Percentiles rank a stretch among this genome's conserved stretches.
phyloP scores from a whole-genome alignment of 805 yeast species.

The Torulaspora indica region DNA sequence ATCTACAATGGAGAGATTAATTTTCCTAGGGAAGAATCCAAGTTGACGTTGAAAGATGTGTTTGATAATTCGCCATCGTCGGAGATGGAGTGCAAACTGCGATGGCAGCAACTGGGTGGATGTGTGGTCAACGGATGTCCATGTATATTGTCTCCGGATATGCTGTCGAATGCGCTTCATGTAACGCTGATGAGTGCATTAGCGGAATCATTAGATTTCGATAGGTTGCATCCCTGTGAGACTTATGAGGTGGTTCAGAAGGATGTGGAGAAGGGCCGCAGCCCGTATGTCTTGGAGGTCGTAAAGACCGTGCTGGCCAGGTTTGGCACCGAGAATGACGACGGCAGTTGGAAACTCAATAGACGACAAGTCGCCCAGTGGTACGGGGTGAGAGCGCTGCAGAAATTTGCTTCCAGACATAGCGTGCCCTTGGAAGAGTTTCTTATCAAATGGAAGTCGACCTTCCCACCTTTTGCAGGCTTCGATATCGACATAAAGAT shows the following conservation, averaged over 20 bases:
- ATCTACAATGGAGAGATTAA: constrained; percentile 36
- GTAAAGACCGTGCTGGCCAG: constrained; percentile 47
- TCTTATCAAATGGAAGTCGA: constrained; percentile 56
- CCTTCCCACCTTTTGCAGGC: constrained; percentile 59
- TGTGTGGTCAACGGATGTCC: constrained; percentile 46
- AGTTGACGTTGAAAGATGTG: constrained; percentile 35
- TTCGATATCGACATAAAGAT: constrained; percentile 52
- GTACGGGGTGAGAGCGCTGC: constrained; percentile 57
- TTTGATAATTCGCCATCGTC: constrained; percentile 51
- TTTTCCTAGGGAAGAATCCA: constrained; percentile 10
- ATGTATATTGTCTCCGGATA: constrained; percentile 36
- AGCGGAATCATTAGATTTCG: constrained; percentile 35
- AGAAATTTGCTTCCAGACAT: constrained; percentile 34
- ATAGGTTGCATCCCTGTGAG: constrained; percentile 32
- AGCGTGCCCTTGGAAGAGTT: constrained; percentile 47
- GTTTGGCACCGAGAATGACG: constrained; percentile 37
- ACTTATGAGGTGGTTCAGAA: constrained; percentile 28
- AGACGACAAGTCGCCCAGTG: constrained; percentile 46
- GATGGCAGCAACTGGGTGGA: constrained; percentile 56
- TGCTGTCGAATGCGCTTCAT: constrained; percentile 36
- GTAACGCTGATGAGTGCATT: constrained; percentile 38
- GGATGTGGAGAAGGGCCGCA: constrained; percentile 32
- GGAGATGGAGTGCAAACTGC: constrained; percentile 43
- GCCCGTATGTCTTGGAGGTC: constrained; percentile 40
- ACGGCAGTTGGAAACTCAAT: constrained; percentile 39